These are phyloP conservation scores for Gomphus bonarii DNA, from an alignment of 1,284 basidiomycete genomes.

Conservation along the genomic window DNA sequence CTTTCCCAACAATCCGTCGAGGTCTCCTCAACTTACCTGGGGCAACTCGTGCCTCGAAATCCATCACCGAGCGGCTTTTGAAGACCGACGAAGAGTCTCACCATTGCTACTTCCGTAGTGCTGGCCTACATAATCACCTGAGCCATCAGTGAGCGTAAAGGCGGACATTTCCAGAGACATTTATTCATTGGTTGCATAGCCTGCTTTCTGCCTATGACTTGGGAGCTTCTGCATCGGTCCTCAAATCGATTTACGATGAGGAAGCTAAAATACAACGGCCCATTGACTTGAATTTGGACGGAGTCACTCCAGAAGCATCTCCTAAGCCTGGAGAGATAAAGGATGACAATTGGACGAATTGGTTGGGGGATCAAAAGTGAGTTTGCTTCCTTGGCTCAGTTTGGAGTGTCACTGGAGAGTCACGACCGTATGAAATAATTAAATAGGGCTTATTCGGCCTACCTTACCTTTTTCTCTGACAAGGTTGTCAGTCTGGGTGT, in stretches of 20 bases:
- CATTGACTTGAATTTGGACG: constrained; percentile 31
- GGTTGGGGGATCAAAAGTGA: constrained; percentile 44
- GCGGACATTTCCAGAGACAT: not conserved
- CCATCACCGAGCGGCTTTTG: constrained; percentile 35
- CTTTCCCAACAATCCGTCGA: constrained; percentile 15
- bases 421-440: too few relatives aligned
- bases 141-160: constrained; percentile 35
- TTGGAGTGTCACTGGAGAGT: not conserved
- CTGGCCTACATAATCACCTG: constrained; percentile 57
- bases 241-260: constrained; percentile 43
- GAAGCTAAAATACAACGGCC: constrained; percentile 33
- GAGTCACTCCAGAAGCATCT: constrained; percentile 20
- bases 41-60: constrained; percentile 36
- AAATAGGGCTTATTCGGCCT: constrained; percentile 39
- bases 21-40: constrained; percentile 42
- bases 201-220: constrained; percentile 56
- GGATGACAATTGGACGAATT: constrained; percentile 42
- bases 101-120: constrained; percentile 44
- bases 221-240: constrained; percentile 40
- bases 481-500: constrained; percentile 35
- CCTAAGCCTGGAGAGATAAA: constrained; percentile 29
- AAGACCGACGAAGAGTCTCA: constrained; percentile 44
- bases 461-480: constrained; percentile 45
- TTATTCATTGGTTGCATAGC: constrained; percentile 21
- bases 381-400: constrained; percentile 13